Evolutionary conservation across 352 stramenopile species (phyloP), one percentile per base, ranked within the genome.

Genomic region (Blastocystis sp.): DNA sequence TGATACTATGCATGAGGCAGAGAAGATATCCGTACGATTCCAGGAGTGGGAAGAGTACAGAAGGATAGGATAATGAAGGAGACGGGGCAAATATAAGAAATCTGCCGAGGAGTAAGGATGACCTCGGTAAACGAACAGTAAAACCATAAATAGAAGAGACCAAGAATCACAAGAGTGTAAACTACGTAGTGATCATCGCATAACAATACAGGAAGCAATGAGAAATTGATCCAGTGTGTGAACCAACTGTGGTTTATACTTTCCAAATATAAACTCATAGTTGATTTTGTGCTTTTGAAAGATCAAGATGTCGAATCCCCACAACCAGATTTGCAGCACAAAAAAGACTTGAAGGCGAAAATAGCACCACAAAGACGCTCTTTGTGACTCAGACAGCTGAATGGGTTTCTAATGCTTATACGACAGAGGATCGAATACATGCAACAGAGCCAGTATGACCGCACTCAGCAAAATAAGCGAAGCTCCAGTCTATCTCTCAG

Each of bases 241-340:
- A 15, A 64, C 20, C 15, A 88, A 41, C 34, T 88, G 59, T 18
- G 77, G 77, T 20, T 88, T 79, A 34, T 88, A 88, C 43, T 76
- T 79, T 7, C 66, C 77, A 34, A 88, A 88, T 20, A 88, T 88
- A 50, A 88, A 88, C 47, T 88, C 62, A 43, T 76, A 88, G 41
- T 88, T 88, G 66, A 88, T 88, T 9, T 69, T 73, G 9, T 88
- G 43, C 18, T 56, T 50, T 45, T 88, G 62, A 41, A 62, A 88
- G 3, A 88, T 59, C 29, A 55, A 88, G 26, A 76, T 69, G 55
- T 88, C 77, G 3, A 88, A 43, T 79, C 62, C 77, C 77, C 77
- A 88, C 5, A 77, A n/a, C 62, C 29, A 43, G 0, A 41, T 50
- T 11, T 29, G 23, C 23, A 29, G 29, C 23, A 73, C 29, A 11